Conservation (phyloP, 2,329 filamentous ascomycete species). For the Claviceps sp. region DNA sequence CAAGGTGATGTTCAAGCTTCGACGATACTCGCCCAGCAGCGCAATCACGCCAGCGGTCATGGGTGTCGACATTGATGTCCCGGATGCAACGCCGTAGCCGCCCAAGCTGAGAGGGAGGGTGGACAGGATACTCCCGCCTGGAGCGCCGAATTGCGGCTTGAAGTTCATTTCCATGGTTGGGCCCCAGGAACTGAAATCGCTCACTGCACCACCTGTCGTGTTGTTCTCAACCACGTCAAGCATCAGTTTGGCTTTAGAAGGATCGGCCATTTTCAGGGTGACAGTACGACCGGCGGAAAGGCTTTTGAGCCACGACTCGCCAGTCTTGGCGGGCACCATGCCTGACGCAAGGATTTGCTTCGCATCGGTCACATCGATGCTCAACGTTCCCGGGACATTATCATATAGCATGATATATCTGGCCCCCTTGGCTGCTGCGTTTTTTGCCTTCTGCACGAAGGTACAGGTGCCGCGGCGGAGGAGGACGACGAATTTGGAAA, state of each 20-base stretch:
- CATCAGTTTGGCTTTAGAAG: slow-evolving; percentile 4
- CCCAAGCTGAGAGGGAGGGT: slow-evolving; percentile 27
- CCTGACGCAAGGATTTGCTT: slow-evolving; percentile 12
- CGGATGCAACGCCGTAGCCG: slow-evolving; percentile 27
- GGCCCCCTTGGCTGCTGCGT: slow-evolving; percentile 30
- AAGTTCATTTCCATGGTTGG: slow-evolving; percentile 26
- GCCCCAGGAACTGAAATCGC: slow-evolving; percentile 22
- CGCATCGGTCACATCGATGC: slow-evolving; percentile 16
- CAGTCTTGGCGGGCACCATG: slow-evolving; percentile 27
- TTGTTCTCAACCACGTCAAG: neutral
- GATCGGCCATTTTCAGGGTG: slow-evolving; percentile 22
- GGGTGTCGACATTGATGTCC: slow-evolving; percentile 35
- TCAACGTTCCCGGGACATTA: slow-evolving; percentile 21
- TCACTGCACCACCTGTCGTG: slow-evolving; percentile 2
- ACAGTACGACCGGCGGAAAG: slow-evolving; percentile 26
- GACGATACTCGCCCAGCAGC: slow-evolving; percentile 28
- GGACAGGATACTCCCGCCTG: slow-evolving; percentile 28
- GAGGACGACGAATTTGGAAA: slow-evolving; percentile 38
- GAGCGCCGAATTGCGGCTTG: slow-evolving; percentile 25
- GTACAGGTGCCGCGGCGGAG: slow-evolving; percentile 40
- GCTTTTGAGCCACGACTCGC: slow-evolving; percentile 24
- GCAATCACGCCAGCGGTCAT: slow-evolving; percentile 25
- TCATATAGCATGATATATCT: slow-evolving; percentile 51
- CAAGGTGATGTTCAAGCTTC: slow-evolving; percentile 27
- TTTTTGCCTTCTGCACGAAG: neutral